These are phyloP conservation scores for Salisapilia sapeloensis DNA, from an alignment of 352 stramenopile genomes.

Conservation along the genomic window DNA sequence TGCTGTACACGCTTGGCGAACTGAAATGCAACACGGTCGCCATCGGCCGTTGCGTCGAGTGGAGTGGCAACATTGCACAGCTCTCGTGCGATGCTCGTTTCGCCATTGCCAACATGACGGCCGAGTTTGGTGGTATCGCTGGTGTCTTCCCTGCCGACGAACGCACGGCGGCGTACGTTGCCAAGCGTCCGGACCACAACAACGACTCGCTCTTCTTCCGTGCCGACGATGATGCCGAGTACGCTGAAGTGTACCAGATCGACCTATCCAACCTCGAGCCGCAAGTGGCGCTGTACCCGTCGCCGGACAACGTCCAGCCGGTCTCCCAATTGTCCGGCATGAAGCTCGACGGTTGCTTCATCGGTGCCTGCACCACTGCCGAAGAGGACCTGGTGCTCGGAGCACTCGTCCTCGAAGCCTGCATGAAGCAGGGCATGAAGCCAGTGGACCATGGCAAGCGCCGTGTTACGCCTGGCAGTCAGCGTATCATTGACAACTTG, in stretches of 20 bases:
- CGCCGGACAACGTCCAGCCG: constrained; percentile 60
- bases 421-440: constrained; percentile 47
- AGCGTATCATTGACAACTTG: constrained; percentile 72
- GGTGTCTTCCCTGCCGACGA: constrained; percentile 69
- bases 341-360: constrained; percentile 77
- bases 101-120: constrained; percentile 75
- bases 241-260: constrained; percentile 65
- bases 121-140: constrained; percentile 73
- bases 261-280: constrained; percentile 43
- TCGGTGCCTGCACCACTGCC: constrained; percentile 65
- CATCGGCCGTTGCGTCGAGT: constrained; percentile 61
- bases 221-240: constrained; percentile 48
- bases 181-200: constrained; percentile 52
- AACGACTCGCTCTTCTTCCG: constrained; percentile 69
- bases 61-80: constrained; percentile 56
- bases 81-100: constrained; percentile 72
- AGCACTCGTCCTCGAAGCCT: constrained; percentile 58
- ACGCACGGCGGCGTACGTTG: constrained; percentile 64
- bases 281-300: constrained; percentile 64
- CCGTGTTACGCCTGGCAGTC: constrained; percentile 57
- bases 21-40: constrained; percentile 80
- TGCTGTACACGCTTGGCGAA: constrained; percentile 69
- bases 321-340: constrained; percentile 47
- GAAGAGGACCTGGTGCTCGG: constrained; percentile 71
- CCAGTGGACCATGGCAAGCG: constrained; percentile 36